A percentile compares a stretch with the other conserved stretches of the same genome.
phyloP scores from a whole-genome alignment of 2,329 filamentous ascomycete species.

The Erysiphe pisi region DNA sequence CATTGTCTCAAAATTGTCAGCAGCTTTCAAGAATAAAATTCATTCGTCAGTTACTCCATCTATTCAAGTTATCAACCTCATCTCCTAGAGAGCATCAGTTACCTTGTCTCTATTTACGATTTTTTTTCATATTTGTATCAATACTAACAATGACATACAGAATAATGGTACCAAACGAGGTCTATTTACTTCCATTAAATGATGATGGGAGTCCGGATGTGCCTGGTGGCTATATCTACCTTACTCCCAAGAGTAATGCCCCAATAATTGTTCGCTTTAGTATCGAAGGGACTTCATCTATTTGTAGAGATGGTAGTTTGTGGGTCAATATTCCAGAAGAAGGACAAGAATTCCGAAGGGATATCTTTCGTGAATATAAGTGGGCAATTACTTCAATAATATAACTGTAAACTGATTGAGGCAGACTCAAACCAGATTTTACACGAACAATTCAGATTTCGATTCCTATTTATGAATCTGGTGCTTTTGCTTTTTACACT shows the following conservation, averaged over 20 bases:
- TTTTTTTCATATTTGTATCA: not conserved
- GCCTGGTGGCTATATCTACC: slow-evolving; percentile 79
- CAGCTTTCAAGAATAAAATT: too few species aligned
- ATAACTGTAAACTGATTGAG: slow-evolving; percentile 30
- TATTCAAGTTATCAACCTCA: too few species aligned
- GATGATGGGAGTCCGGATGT: slow-evolving; percentile 89
- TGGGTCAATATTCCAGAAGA: slow-evolving; percentile 90
- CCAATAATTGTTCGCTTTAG: slow-evolving; percentile 76
- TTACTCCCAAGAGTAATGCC: slow-evolving; percentile 62
- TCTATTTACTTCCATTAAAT: slow-evolving; percentile 82
- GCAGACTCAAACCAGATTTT: slow-evolving; percentile 79
- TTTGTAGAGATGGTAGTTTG: slow-evolving; percentile 84
- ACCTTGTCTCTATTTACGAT: too few species aligned
- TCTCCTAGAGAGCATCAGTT: too few species aligned
- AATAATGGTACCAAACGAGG: slow-evolving; percentile 56
- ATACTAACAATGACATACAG: slow-evolving; percentile 45
- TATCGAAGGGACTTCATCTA: slow-evolving; percentile 88
- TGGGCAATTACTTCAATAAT: slow-evolving; percentile 41
- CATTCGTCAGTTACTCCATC: too few species aligned
- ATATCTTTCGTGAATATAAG: slow-evolving; percentile 80
- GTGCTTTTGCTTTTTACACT: slow-evolving; percentile 88
- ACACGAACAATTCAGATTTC: slow-evolving; percentile 85
- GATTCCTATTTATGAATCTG: slow-evolving; percentile 68
- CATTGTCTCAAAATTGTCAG: too few species aligned
- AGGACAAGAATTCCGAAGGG: slow-evolving; percentile 63